Evolutionary conservation across 176 grass and related monocot species (phyloP), one percentile per base, ranked within the genome.

Genomic region (Eleusine coracana): DNA sequence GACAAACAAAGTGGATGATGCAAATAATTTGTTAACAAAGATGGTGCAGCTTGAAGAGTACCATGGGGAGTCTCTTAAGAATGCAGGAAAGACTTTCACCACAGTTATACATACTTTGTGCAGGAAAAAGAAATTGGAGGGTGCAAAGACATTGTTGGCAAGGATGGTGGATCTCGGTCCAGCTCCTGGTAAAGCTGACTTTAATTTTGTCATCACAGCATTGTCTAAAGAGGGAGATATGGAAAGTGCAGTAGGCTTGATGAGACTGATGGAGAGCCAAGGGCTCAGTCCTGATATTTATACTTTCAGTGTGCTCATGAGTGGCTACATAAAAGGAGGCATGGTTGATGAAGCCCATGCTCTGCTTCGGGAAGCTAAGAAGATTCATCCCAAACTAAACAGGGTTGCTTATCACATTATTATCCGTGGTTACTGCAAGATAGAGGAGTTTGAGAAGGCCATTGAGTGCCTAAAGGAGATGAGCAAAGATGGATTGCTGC

Each of bases 371-470:
- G 87, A 92, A 83, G 93, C 89, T 52, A 96, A 94, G 66, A 90
- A 89, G 51, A 87, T 70, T 20, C 91, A 94, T 81, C 70, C 78
- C 12, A 99, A 96, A 61, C 66, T 94, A 56, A 90, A 42, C 80
- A 85, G 83, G 66, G 78, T 99, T 81, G 76, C 66, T 42, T 90
- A 99, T 83, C 97, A 96, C 54, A 90, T 87, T 72, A 79, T 99
- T 37, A 96, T 96, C 62, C 93, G 97, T 74, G 97, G 97, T 70
- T 99, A 96, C 86, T 96, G 91, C 90, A 94, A 99, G 82, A 92
- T 87, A 84, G 91, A 94, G 65, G 76, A 99, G 67, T 99, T 96
- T 40, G 87, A 84, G 42, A 99, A 99, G 71, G 97, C 97, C 14
- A 80, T 89, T 49, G 91, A 96, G 71, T 90, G 91, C 65, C 87